Base-by-base conservation (phyloP, 2,329 filamentous ascomycete species). In the Fusarium verticillioides region DNA sequence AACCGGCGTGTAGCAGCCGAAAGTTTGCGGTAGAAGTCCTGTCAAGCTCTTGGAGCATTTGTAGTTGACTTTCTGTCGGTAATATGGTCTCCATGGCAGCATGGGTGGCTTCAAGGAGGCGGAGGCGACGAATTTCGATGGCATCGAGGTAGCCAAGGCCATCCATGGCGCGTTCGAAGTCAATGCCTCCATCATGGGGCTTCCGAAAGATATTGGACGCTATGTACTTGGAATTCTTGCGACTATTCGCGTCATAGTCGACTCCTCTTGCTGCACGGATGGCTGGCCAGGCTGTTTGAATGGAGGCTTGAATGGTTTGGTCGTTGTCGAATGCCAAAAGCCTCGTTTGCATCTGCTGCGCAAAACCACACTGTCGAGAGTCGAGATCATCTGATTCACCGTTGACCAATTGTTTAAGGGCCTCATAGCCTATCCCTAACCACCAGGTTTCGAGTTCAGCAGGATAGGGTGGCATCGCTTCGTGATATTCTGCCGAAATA, bases 381-480 rank as follows among this genome's bases (percentile, higher is more conserved):
- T 59, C 70, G 21, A 73, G 46, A 9, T 57, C 58, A 5, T 78
- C 30, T 11, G 71, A 60, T 15, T 74, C 62, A 3, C 44, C 30
- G 43, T 78, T 61, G n/a, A 81, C 65, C 16, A 83, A 75, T 7
- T 72, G 63, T 9, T 50, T 57, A 11, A 83, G 75, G 18, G 62
- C 60, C 23, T 77, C 74, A 23, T 70, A 65, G 12, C 79, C 80
- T 28, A 50, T 58, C 10, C 61, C 70, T 37, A 81, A 75, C 82
- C 82, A 83, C 78, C 81, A 83, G 36, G 74, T 60, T 65, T 82
- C 78, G 21, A 83, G 74, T 50, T 82, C 79, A 21, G 78, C 67
- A 9, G 79, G 70, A 56, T 74, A 76, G 8, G 76, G 75, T 32
- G 78, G 77, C 82, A 83, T 83, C 15, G 30, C 23, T 61, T 47